Evolutionary conservation across 2,329 filamentous ascomycete genomes (phyloP), one percentile per base, ranked within the genome.

Genomic region (Trichoderma cornu-damae): DNA sequence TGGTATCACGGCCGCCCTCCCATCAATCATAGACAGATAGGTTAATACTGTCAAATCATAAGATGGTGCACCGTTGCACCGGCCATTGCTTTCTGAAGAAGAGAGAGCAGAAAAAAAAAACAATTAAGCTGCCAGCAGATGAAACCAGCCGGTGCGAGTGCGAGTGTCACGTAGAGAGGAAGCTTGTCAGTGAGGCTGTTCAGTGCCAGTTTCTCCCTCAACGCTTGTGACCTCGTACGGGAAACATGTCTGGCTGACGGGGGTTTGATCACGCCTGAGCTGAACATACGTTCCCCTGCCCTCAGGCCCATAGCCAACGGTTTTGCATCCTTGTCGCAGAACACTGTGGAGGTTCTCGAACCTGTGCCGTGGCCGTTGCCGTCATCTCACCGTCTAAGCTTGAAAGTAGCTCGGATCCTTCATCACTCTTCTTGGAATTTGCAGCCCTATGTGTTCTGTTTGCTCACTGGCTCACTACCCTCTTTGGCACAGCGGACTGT

Each of bases 61-160:
- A 55, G 42, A 47, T 55, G 51, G 51, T 55, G 51, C n/a, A n/a
- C 32, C 51, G 51, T 55, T 47, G 22, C 42, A 44, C 51, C n/a
- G 16, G 14, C 11, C 22, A n/a, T 47, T 40, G 18, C 28, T 18
- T 26, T 34, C 24, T 47, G 24, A 44, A 30, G 30, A 28, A 20
- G 8, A 7, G 28, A 12, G 20, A 20, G 20, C 22, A 4, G 24
- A 34, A 9, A 35, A 54, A 32, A 37, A 22, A 8, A 44, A 8
- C 32, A 44, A 53, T 34, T 37, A 46, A 55, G 51, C 51, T 55
- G 51, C 42, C 51, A 55, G 32, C 32, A 30, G 43, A 55, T 55
- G 42, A 55, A 38, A 55, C 51, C 32, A 40, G 11, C 16, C 30
- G 40, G 51, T 55, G 34, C 16, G 32, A 26, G 51, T 55, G 51